These are phyloP conservation scores for Thraustochytrium striatum DNA, from an alignment of 352 stramenopile genomes.

Conservation along the genomic window DNA sequence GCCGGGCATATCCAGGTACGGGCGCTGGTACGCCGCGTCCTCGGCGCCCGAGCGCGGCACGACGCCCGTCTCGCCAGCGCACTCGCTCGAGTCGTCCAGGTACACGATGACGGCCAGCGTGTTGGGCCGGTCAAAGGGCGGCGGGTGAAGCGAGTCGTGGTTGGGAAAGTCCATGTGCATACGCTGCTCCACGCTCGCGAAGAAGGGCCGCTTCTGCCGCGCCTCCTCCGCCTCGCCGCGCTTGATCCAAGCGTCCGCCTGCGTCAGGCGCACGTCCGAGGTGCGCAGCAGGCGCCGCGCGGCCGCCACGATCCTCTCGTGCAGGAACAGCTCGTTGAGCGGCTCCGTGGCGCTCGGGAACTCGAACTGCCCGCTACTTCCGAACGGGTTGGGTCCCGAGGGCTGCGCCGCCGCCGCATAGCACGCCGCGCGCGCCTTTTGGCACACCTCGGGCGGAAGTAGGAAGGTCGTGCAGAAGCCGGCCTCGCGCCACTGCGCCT, in stretches of 20 bases:
- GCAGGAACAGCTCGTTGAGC: constrained; percentile 5
- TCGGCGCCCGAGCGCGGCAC: background rate
- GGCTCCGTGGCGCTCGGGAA: background rate
- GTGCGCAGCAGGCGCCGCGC: background rate
- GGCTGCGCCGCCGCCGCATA: too few relatives aligned
- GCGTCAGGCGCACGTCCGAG: background rate
- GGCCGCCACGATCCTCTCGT: background rate
- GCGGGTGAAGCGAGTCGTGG: constrained; percentile 10
- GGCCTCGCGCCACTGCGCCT: too few relatives aligned
- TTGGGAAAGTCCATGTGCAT: constrained; percentile 43
- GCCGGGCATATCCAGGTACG: constrained; percentile 28
- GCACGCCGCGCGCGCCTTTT: too few relatives aligned
- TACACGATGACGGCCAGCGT: constrained; percentile 16
- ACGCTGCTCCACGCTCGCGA: constrained; percentile 10
- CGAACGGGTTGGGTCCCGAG: too few relatives aligned
- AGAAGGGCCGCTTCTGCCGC: background rate
- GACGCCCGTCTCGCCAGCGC: background rate
- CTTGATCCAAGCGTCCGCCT: constrained; percentile 30
- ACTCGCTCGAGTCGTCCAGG: background rate
- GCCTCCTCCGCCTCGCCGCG: background rate
- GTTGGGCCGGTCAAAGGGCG: background rate
- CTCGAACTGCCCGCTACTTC: constrained; percentile 1
- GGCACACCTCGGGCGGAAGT: too few relatives aligned
- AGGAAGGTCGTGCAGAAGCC: too few relatives aligned
- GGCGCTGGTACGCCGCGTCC: background rate